Evolutionary conservation across 176 grass and related monocot species (phyloP), one percentile per base, ranked within the genome.

Genomic region (Oryza longistaminata): DNA sequence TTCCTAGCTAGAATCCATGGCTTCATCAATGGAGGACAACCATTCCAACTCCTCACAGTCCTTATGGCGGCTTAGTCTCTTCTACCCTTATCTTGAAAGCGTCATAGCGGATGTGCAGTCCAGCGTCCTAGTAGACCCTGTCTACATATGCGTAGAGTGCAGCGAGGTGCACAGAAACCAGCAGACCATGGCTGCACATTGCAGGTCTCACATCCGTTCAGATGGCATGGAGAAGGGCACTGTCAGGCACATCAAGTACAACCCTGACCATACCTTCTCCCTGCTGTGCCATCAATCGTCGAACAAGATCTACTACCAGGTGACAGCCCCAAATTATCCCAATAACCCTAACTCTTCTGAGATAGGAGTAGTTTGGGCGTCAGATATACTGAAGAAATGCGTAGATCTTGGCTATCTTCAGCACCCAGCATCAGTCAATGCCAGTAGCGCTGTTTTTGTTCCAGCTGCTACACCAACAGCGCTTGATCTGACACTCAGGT

Each of bases 151-250:
- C 14, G 35, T 85, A 3, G 7, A 70, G 6, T 85, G 83, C 35
- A 24, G 6, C 35, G 58, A 34, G 50, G 48, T 33, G 24, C 70
- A 50, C 8, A 11, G 2, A 3, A 70, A 14, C 16, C 48, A 78
- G 8, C 83, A 60, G n/a, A 34, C 49, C 22, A 78, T 85, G 83
- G 83, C 83, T 9, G 1, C 24, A 6, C 74, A 77, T 7, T 85
- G 83, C 6, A 85, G 2, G 6, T 21, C 1, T 19, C 83, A 85
- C 17, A 66, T 85, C 22, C 14, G 2, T 4, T 37, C 55, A n/a
- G 19, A 16, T 0, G 74, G 74, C 65, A 45, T 61, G 83, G 6
- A 46, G 3, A 78, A 46, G 25, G 74, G 83, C 11, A 85, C 11
- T 0, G 66, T 85, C 27, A 26, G 43, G 49, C 83, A 85, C 14